phyloP scores from a whole-genome alignment of 352 stramenopile genomes.

The Phytophthora ohioensis region DNA sequence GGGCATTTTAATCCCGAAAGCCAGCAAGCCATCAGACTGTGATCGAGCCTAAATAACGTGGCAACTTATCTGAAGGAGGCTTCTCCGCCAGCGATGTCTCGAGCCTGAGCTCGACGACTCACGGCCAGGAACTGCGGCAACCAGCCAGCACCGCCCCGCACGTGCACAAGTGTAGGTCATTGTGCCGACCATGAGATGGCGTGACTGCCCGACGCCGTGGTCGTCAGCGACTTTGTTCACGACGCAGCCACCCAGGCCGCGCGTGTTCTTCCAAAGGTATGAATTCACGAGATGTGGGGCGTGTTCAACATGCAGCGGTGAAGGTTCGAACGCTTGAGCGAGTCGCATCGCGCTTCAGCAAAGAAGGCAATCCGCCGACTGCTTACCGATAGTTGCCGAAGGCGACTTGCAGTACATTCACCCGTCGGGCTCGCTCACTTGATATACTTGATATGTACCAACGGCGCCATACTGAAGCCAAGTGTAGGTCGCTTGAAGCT shows the following conservation, averaged over 20 bases:
- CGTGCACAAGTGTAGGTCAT: slow-evolving; percentile 5
- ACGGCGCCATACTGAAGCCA: slow-evolving; percentile 9
- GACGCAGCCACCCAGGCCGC: neutral
- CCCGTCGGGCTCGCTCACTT: slow-evolving; percentile 2
- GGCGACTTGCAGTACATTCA: slow-evolving; percentile 16
- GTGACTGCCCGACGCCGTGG: slow-evolving; percentile 16
- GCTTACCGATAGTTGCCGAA: slow-evolving; percentile 19
- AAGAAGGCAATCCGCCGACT: slow-evolving; percentile 17
- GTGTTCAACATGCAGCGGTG: slow-evolving; percentile 15
- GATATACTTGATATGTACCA: neutral
- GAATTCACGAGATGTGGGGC: slow-evolving; percentile 16
- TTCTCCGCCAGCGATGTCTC: neutral
- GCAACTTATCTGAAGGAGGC: neutral
- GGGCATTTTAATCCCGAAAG: neutral
- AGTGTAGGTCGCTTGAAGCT: slow-evolving; percentile 14
- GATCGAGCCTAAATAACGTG: neutral
- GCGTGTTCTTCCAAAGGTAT: slow-evolving; percentile 23
- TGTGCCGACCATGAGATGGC: neutral
- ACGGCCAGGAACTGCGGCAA: neutral
- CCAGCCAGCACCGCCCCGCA: neutral
- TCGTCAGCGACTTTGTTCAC: slow-evolving; percentile 13
- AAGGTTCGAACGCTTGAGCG: neutral
- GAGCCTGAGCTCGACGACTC: neutral
- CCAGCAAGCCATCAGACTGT: too few relatives aligned
- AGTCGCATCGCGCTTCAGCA: neutral